Conservation (phyloP, 2,329 filamentous ascomycete species). For the Diplodia mutila region DNA sequence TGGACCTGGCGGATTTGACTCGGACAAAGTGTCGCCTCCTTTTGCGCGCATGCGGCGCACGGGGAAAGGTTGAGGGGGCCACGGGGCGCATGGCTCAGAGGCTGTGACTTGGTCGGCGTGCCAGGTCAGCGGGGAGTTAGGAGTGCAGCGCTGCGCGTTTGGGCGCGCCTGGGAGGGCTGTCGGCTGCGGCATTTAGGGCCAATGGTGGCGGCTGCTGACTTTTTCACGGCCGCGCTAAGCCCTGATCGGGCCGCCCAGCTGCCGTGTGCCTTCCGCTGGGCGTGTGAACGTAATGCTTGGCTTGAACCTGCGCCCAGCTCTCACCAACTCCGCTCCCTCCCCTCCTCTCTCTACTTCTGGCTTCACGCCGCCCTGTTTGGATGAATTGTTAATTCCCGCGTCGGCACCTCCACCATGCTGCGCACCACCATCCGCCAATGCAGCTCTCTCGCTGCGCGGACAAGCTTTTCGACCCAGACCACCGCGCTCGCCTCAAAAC, state of each 20-base stretch:
- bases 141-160: slow-evolving; percentile 6
- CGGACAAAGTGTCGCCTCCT: slow-evolving; percentile 18
- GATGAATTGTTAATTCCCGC: slow-evolving; percentile 26
- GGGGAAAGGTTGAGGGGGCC: not conserved
- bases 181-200: slow-evolving; percentile 21
- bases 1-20: not conserved
- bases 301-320: slow-evolving; percentile 8
- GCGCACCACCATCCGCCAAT: slow-evolving; percentile 68
- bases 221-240: slow-evolving; percentile 10
- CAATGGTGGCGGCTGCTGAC: slow-evolving; percentile 20
- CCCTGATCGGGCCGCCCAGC: slow-evolving; percentile 4
- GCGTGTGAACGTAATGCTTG: slow-evolving; percentile 13
- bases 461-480: slow-evolving; percentile 49
- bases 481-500: slow-evolving; percentile 52
- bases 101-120: not conserved
- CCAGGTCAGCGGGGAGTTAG: not conserved
- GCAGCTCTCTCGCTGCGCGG: slow-evolving; percentile 59
- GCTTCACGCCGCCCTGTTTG: slow-evolving; percentile 14
- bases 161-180: not conserved
- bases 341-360: slow-evolving; percentile 5
- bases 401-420: slow-evolving; percentile 63
- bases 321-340: slow-evolving; percentile 3
- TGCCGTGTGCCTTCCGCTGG: not conserved
- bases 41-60: not conserved
- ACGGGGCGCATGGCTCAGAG: slow-evolving; percentile 15